Evolutionary conservation across 2,329 filamentous ascomycete genomes (phyloP).

Genomic region (Ophiosphaerella korrae): DNA sequence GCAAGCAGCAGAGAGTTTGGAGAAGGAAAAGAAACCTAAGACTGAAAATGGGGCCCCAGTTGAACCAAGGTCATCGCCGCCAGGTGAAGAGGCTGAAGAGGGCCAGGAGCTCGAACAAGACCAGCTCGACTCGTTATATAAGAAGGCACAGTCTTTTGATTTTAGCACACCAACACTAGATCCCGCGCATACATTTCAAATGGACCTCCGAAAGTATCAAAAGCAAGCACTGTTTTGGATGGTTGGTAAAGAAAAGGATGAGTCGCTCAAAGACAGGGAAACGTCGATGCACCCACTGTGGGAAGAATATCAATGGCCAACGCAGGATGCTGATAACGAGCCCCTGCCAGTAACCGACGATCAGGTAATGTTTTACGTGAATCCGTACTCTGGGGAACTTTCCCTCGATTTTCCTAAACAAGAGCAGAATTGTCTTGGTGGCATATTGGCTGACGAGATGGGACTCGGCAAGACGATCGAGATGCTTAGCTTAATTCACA

Average conservation of each 20-base stretch:
- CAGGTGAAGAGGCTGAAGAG: slow-evolving; percentile 72
- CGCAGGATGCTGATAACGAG: slow-evolving; percentile 83
- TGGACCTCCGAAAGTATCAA: slow-evolving; percentile 89
- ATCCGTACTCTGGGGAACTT: slow-evolving; percentile 93
- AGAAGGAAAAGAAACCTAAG: slow-evolving; percentile 57
- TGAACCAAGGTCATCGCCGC: slow-evolving; percentile 59
- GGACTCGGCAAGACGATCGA: slow-evolving; percentile 97
- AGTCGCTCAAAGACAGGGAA: slow-evolving; percentile 69
- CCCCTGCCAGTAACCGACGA: slow-evolving; percentile 68
- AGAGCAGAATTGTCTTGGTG: slow-evolving; percentile 91
- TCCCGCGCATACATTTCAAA: slow-evolving; percentile 78
- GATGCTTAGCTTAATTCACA: slow-evolving; percentile 92
- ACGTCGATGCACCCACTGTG: slow-evolving; percentile 94
- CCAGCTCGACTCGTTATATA: slow-evolving; percentile 90
- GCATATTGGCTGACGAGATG: slow-evolving; percentile 96
- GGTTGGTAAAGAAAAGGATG: slow-evolving; percentile 87
- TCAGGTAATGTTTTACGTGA: slow-evolving; percentile 85
- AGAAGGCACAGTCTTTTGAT: slow-evolving; percentile 95
- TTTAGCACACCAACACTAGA: slow-evolving; percentile 88
- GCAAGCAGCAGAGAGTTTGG: slow-evolving; percentile 84
- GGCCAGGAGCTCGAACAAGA: slow-evolving; percentile 92
- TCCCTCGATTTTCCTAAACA: slow-evolving; percentile 90
- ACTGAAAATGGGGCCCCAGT: slow-evolving; percentile 58
- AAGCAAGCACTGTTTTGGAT: slow-evolving; percentile 97
- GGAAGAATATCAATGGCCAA: slow-evolving; percentile 93